These are phyloP conservation scores for Arabis hirsuta DNA, from an alignment of 345 rosid genomes.

Conservation along the genomic window DNA sequence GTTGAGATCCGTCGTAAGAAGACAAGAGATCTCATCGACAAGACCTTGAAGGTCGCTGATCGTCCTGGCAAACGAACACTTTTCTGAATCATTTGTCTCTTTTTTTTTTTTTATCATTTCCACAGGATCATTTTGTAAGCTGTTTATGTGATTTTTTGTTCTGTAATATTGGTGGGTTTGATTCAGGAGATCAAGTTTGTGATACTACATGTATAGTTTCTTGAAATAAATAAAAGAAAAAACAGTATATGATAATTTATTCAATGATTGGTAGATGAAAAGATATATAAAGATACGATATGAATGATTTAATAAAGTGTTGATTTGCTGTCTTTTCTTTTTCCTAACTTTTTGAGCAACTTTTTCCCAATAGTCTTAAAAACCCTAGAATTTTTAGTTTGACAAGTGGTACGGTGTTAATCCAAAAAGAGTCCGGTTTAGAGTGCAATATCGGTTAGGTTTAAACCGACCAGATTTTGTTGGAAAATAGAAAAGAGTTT, in stretches of 20 bases:
- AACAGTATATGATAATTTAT: background rate
- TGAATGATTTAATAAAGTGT: slow-evolving; percentile 1
- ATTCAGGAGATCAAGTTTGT: slow-evolving; percentile 22
- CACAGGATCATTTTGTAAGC: background rate
- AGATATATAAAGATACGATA: background rate
- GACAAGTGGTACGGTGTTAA: background rate
- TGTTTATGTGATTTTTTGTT: slow-evolving; percentile 1
- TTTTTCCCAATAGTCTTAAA: background rate
- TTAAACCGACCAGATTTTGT: background rate
- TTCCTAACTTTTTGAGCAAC: no score
- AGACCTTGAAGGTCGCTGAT: slow-evolving; percentile 84
- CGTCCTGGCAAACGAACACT: slow-evolving; percentile 67
- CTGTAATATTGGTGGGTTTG: background rate
- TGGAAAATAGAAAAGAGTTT: slow-evolving; percentile 6
- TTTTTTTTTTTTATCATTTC: background rate
- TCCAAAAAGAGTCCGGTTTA: slow-evolving; percentile 8
- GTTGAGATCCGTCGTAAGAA: slow-evolving; percentile 95
- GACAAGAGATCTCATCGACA: slow-evolving; percentile 72
- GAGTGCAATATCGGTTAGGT: background rate
- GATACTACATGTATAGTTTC: slow-evolving; percentile 27
- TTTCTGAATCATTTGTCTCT: slow-evolving; percentile 20
- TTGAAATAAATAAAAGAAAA: slow-evolving; percentile 5
- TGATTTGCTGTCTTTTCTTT: no score
- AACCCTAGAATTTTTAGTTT: background rate
- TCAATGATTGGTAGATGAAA: slow-evolving; percentile 5